A percentile compares a stretch with the other conserved stretches of the same genome.
These are phyloP conservation scores for Penicillium flavigenum DNA, from an alignment of 495 filamentous ascomycete genomes.

Conservation along the genomic window DNA sequence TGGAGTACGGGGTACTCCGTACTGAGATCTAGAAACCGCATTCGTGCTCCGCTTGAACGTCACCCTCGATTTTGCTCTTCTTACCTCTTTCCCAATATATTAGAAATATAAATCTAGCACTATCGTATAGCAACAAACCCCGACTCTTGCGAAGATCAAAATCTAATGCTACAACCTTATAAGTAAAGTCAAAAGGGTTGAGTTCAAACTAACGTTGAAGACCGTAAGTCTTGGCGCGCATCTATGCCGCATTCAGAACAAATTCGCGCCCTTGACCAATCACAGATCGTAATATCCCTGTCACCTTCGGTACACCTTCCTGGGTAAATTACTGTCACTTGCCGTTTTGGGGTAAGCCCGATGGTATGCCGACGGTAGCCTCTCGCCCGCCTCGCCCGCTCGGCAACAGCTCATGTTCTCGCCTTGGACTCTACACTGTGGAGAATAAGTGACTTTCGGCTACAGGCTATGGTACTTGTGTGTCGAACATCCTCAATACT, in stretches of 20 bases:
- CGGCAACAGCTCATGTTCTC: not conserved
- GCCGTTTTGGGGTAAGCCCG: not conserved
- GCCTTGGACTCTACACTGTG: not conserved
- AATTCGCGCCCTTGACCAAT: conserved; percentile 5
- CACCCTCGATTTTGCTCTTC: not conserved
- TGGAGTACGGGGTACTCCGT: not conserved
- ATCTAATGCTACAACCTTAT: not conserved
- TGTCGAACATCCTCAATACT: too few species aligned
- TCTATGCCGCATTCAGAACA: conserved; percentile 19
- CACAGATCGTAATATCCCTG: not conserved
- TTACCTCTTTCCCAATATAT: not conserved
- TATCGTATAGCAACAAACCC: not conserved
- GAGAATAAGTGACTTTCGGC: not conserved
- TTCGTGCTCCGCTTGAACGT: not conserved
- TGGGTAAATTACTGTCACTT: not conserved
- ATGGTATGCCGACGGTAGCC: too few species aligned
- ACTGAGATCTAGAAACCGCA: conserved; percentile 1
- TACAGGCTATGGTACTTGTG: not conserved
- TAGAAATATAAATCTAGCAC: not conserved
- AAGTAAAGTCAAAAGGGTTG: not conserved
- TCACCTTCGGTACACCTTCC: not conserved
- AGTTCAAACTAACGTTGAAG: not conserved
- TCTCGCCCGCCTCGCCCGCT: too few species aligned
- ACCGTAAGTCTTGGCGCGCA: conserved; percentile 8
- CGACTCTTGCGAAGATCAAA: not conserved